These are phyloP conservation scores for Piromyces finnis DNA, from an alignment of 192 early-diverging fungal species.

Conservation along the genomic window DNA sequence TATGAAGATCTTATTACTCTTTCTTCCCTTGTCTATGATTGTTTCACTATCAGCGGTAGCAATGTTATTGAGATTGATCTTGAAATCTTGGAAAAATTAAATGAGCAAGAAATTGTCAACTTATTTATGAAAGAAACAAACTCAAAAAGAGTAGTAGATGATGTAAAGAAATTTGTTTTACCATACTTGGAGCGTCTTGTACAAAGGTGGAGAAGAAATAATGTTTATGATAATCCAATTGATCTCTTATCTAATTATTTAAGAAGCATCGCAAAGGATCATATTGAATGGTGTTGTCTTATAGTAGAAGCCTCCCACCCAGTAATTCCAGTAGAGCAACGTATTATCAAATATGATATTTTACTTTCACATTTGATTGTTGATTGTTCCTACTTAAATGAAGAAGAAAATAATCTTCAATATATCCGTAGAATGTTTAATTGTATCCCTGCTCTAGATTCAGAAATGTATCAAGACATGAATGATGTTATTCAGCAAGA, in stretches of 20 bases:
- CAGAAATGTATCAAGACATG: neutral
- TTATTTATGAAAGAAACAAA: neutral
- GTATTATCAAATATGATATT: neutral
- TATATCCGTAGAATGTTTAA: neutral
- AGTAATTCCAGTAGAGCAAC: neutral
- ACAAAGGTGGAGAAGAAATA: conserved; percentile 12
- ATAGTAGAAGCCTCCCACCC: neutral
- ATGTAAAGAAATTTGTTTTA: neutral
- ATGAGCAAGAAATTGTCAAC: neutral
- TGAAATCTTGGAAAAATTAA: conserved; percentile 11
- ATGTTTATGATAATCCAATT: neutral
- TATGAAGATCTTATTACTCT: conserved; percentile 36
- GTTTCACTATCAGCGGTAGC: conserved; percentile 11
- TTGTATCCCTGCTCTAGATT: neutral
- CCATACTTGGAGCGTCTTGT: conserved; percentile 3
- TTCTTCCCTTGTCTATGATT: conserved; percentile 36
- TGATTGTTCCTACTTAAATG: neutral
- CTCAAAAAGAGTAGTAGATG: neutral
- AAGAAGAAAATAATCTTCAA: neutral
- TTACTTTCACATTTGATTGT: neutral
- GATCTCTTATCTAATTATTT: neutral
- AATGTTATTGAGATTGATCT: conserved; percentile 7
- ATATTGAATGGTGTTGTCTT: neutral
- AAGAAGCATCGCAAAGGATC: neutral
- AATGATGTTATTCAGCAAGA: neutral